These are phyloP conservation scores for Russula virescens DNA, from an alignment of 768 basidiomycete genomes.

Conservation along the genomic window DNA sequence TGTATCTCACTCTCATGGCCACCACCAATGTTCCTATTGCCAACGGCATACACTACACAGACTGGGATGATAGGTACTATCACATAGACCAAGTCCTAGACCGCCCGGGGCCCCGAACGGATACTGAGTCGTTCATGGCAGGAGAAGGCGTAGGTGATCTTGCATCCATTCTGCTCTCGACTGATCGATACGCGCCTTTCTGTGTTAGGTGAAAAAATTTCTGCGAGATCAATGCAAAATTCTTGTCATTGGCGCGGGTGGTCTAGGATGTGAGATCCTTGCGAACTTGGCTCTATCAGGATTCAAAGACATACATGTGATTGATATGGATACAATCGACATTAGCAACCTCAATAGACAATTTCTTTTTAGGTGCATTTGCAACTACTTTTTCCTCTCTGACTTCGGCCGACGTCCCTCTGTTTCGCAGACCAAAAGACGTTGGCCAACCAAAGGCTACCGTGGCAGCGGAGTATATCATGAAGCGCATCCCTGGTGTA, in stretches of 20 bases:
- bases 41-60: slow-evolving; percentile 37
- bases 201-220: slow-evolving; percentile 75
- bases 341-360: slow-evolving; percentile 98
- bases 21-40: slow-evolving; percentile 6
- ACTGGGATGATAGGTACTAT: slow-evolving; percentile 63
- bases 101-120: slow-evolving; percentile 83
- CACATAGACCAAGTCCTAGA: slow-evolving; percentile 86
- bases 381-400: background rate
- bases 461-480: slow-evolving; percentile 93
- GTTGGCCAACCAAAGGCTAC: slow-evolving; percentile 93
- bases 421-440: slow-evolving; percentile 61
- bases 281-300: slow-evolving; percentile 94
- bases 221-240: slow-evolving; percentile 82
- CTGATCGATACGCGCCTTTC: background rate
- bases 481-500: slow-evolving; percentile 94
- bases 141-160: slow-evolving; percentile 63
- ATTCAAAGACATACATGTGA: slow-evolving; percentile 98
- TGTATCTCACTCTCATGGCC: background rate
- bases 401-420: background rate
- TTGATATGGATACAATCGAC: slow-evolving; percentile 99
- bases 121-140: slow-evolving; percentile 64
- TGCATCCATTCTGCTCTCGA: background rate
- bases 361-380: slow-evolving; percentile 84
- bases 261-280: slow-evolving; percentile 95
- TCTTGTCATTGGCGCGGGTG: slow-evolving; percentile 96